Percentiles rank a stretch among this genome's conserved stretches.
phyloP scores from a whole-genome alignment of 192 early-diverging fungal species.

The Anaeromyces robustus region DNA sequence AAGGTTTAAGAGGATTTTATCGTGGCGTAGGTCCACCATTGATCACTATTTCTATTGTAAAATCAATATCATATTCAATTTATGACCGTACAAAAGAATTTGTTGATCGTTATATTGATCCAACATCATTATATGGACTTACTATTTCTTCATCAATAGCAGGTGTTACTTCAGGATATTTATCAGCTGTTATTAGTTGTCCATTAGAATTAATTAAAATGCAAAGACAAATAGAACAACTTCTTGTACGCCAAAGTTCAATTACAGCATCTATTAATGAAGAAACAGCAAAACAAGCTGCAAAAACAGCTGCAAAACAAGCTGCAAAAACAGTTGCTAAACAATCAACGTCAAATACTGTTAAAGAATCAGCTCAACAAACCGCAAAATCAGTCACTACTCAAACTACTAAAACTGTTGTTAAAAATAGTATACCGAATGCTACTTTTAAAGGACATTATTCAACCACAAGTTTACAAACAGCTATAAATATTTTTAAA shows the following conservation, averaged over 20 bases:
- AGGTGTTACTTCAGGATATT: constrained; percentile 41
- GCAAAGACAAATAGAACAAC: background rate
- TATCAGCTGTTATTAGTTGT: constrained; percentile 52
- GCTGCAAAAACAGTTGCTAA: constrained; percentile 13
- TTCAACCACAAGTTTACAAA: background rate
- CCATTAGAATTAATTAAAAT: constrained; percentile 60
- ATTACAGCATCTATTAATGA: background rate
- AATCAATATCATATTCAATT: constrained; percentile 79
- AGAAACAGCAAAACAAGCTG: constrained; percentile 2
- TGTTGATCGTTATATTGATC: constrained; percentile 12
- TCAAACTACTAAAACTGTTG: background rate
- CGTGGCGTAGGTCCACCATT: constrained; percentile 71
- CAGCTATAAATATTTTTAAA: background rate
- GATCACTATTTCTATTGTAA: constrained; percentile 67
- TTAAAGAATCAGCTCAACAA: background rate
- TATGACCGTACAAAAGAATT: constrained; percentile 56
- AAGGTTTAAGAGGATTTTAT: constrained; percentile 75
- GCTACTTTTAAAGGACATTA: background rate
- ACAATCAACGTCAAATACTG: background rate
- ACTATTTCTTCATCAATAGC: constrained; percentile 27
- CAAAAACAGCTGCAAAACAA: constrained; percentile 53
- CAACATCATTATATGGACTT: constrained; percentile 14
- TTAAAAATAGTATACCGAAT: background rate
- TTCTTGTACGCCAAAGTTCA: background rate
- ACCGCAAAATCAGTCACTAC: background rate